Evolutionary conservation across 306 rosid species (phyloP).

Genomic region (Glycine soja): DNA sequence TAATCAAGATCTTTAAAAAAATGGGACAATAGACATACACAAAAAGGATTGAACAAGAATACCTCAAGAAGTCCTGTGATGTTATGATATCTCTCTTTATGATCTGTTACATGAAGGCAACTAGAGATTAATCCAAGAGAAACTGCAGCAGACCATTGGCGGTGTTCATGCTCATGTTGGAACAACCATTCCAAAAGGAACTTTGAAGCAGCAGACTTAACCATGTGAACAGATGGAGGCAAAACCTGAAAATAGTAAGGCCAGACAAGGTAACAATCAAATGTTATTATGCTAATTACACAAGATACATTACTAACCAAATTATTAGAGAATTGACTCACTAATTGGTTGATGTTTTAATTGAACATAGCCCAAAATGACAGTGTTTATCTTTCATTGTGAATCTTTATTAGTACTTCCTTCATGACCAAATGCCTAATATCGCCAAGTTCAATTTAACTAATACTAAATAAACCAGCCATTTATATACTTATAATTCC

Average conservation of each 20-base stretch:
- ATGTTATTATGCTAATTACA: slow-evolving; percentile 34
- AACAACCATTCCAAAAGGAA: slow-evolving; percentile 91
- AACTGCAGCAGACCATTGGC: slow-evolving; percentile 91
- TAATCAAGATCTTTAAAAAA: background rate
- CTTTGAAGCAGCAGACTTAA: slow-evolving; percentile 90
- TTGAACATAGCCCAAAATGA: slow-evolving; percentile 40
- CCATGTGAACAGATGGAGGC: slow-evolving; percentile 87
- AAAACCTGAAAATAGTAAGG: slow-evolving; percentile 64
- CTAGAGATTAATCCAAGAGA: slow-evolving; percentile 94
- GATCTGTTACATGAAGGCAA: slow-evolving; percentile 91
- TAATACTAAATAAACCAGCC: background rate
- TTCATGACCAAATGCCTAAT: too few species aligned
- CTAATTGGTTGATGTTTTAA: slow-evolving; percentile 1
- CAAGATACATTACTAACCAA: slow-evolving; percentile 24
- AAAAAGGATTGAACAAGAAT: slow-evolving; percentile 25
- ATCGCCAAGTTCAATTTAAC: background rate
- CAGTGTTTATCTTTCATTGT: too few species aligned
- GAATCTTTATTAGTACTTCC: too few species aligned
- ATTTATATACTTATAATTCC: background rate
- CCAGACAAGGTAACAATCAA: background rate
- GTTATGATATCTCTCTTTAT: slow-evolving; percentile 79
- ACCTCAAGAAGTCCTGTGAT: slow-evolving; percentile 91
- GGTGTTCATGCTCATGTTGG: slow-evolving; percentile 91
- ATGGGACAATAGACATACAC: slow-evolving; percentile 18
- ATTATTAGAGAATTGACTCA: slow-evolving; percentile 36